Percentiles rank a stretch among this genome's conserved stretches.
These are phyloP conservation scores for Brachypodium distachyon DNA, from an alignment of 202 grass and related monocot genomes.

Conservation along the genomic window DNA sequence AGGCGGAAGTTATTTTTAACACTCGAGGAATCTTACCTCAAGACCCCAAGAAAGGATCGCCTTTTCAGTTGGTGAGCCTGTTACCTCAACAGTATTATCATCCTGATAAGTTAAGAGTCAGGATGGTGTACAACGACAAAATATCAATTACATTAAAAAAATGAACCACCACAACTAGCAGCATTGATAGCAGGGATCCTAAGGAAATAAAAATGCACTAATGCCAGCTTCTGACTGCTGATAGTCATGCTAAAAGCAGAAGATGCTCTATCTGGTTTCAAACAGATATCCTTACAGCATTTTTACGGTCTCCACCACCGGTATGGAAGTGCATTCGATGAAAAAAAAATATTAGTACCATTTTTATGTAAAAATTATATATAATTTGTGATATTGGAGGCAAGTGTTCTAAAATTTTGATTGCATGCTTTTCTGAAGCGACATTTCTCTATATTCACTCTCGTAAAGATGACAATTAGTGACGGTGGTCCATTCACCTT, in stretches of 20 bases:
- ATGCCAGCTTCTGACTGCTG: not conserved
- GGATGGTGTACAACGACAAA: not conserved
- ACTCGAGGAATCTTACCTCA: constrained; percentile 39
- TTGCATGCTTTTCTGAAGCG: not conserved
- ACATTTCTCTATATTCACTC: not conserved
- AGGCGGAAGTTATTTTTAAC: not conserved
- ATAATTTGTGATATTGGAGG: not conserved
- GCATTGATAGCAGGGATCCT: not conserved
- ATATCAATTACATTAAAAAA: constrained; percentile 22
- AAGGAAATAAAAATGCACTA: not conserved
- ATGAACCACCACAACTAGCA: not conserved
- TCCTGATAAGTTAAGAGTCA: constrained; percentile 37
- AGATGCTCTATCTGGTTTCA: not conserved
- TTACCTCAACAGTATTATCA: constrained; percentile 48
- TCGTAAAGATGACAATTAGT: not conserved
- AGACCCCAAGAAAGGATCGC: constrained; percentile 85
- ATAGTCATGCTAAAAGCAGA: not conserved
- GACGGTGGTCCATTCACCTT: not conserved
- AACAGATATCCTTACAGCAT: not conserved
- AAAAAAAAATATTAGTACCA: not conserved
- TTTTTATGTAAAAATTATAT: not conserved
- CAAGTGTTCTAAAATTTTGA: not conserved
- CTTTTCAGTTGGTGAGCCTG: constrained; percentile 93
- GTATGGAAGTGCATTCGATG: not conserved
- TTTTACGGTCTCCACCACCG: not conserved